Base-by-base conservation (phyloP, 148 eudicot species). In the Camellia sinensis region DNA sequence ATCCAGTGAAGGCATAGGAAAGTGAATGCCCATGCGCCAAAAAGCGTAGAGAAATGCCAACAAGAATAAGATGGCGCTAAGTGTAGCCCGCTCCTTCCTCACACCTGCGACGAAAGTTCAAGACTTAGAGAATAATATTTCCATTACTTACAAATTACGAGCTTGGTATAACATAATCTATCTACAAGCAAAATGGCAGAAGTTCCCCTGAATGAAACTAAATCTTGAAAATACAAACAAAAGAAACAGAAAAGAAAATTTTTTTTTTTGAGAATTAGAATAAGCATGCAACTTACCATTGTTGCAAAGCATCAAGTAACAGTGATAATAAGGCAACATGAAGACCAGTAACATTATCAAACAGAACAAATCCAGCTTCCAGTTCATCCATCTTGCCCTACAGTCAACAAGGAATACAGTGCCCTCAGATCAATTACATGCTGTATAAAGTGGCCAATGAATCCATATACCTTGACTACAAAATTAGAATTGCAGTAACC, bases 1-100 rank as follows among this genome's bases (percentile, higher is more conserved):
- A 88, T 93, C 99, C 17, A 95, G 93, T 71, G 98, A 93, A 81
- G 99, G 99, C 99, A 96, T 96, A n/a, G 99, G 99, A 85, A 96
- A 96, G 78, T 96, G 99, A 77, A 96, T 91, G 75, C 99, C 99
- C 93, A 96, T 87, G 79, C 97, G 99, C 99, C 99, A 96, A 77
- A 96, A 96, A 66, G 87, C 99, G 85, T 96, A 96, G 46, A 96
- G 91, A 76, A 93, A 96, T 62, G 90, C 95, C 75, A 87, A 81
- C 85, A 93, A 89, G 84, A 96, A 96, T 65, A 96, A 80, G 81
- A 92, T 78, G 79, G 97, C 99, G 72, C 99, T 98, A 77, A 92
- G 90, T 83, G 98, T 92, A 84, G 99, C 99, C 63, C 99, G 89
- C 78, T 92, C 98, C 91, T 90, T 92, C 69, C 99, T 88, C 52